Conservation (phyloP, 2,329 filamentous ascomycete genomes). For the Chrysosporium keratinophilum region DNA sequence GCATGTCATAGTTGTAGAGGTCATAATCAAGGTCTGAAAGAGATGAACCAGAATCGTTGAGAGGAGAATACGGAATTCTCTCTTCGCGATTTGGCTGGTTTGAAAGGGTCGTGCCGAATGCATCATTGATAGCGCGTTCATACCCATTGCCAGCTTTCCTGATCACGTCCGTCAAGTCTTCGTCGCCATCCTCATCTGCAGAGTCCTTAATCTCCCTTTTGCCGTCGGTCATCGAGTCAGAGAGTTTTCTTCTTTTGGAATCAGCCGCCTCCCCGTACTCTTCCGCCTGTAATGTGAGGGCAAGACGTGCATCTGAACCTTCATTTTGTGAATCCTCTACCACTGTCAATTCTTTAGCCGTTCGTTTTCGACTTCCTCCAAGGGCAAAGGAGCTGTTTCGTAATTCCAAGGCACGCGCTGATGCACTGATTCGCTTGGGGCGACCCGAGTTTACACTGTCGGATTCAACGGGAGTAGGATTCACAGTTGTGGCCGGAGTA, state of each 20-base stretch:
- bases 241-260: slow-evolving; percentile 30
- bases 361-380: slow-evolving; percentile 36
- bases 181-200: slow-evolving; percentile 10
- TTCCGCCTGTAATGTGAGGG: slow-evolving; percentile 47
- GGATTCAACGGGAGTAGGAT: slow-evolving; percentile 44
- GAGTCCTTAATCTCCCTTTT: slow-evolving; percentile 22
- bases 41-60: background rate
- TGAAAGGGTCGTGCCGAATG: no score
- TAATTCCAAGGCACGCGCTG: slow-evolving; percentile 39
- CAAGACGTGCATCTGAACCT: slow-evolving; percentile 43
- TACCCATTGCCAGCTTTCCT: no score
- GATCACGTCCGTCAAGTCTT: background rate
- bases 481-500: slow-evolving; percentile 53
- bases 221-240: slow-evolving; percentile 13
- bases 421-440: slow-evolving; percentile 32
- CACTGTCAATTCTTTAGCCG: slow-evolving; percentile 36
- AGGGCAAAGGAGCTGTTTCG: slow-evolving; percentile 44
- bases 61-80: no score
- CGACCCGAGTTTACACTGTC: slow-evolving; percentile 19
- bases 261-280: slow-evolving; percentile 35
- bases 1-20: no score
- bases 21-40: background rate
- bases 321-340: slow-evolving; percentile 25
- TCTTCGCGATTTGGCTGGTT: no score
- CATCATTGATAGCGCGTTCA: no score